Conservation (phyloP, 2,329 filamentous ascomycete species). For the Microthyrium microscopicum region DNA sequence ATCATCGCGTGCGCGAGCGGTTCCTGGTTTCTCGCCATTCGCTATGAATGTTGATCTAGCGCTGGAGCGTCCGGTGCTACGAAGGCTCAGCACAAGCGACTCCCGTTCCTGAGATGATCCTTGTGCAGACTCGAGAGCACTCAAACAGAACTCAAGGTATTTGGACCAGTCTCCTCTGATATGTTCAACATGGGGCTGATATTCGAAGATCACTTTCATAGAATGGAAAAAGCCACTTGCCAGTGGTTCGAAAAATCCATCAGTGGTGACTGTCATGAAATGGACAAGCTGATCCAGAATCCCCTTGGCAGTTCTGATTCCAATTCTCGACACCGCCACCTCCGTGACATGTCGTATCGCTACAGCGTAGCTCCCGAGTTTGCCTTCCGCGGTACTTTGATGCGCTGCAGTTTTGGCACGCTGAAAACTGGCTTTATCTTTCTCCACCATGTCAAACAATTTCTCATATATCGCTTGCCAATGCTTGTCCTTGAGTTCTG, state of each 20-base stretch:
- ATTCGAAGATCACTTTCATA: constrained; percentile 51
- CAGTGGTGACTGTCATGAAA: constrained; percentile 45
- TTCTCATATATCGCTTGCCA: constrained; percentile 64
- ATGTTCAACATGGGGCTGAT: constrained; percentile 65
- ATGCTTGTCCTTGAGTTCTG: constrained; percentile 46
- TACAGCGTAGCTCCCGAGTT: constrained; percentile 52
- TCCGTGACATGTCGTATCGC: constrained; percentile 57
- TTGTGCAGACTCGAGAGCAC: constrained; percentile 20
- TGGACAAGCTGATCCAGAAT: constrained; percentile 71
- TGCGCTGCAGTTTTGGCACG: constrained; percentile 28
- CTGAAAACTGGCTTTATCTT: constrained; percentile 39
- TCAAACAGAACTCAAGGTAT: constrained; percentile 54
- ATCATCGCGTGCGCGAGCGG: constrained; percentile 13
- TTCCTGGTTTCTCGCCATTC: constrained; percentile 8
- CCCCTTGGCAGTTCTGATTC: constrained; percentile 59
- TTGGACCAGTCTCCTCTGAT: constrained; percentile 54
- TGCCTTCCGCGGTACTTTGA: constrained; percentile 18
- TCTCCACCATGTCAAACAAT: constrained; percentile 56
- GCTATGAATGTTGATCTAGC: constrained; percentile 8
- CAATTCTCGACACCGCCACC: constrained; percentile 50
- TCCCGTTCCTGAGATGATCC: neutral
- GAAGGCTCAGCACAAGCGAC: neutral
- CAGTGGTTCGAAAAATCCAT: constrained; percentile 27
- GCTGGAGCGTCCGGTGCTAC: no score
- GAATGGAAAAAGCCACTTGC: constrained; percentile 67